Conservation (phyloP, 495 filamentous ascomycete species). For the Penicillium parvum region DNA sequence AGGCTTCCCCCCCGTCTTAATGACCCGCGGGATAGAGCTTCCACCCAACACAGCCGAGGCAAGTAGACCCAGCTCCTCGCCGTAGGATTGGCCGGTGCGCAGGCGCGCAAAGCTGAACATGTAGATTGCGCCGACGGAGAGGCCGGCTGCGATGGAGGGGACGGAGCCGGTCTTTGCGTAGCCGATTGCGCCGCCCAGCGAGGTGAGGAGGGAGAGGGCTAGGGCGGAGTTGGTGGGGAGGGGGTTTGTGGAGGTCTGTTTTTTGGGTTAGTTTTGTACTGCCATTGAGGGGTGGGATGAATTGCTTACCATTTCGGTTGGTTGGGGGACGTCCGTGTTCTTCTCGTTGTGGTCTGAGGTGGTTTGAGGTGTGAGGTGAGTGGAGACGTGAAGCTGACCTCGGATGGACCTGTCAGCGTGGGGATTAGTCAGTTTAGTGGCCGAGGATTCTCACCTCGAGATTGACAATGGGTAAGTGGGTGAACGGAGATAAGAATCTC, state of each 20-base stretch:
- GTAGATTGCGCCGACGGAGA: conserved; percentile 66
- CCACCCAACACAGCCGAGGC: conserved; percentile 80
- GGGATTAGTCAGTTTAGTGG: neutral
- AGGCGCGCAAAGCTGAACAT: conserved; percentile 43
- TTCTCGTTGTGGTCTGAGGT: neutral
- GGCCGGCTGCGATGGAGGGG: conserved; percentile 78
- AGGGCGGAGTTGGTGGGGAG: conserved; percentile 51
- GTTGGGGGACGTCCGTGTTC: no score
- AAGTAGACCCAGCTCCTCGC: conserved; percentile 69
- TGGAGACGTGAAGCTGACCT: neutral
- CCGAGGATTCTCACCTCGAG: neutral
- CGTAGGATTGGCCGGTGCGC: conserved; percentile 56
- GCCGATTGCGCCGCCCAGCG: conserved; percentile 79
- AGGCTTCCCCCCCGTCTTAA: conserved; percentile 66
- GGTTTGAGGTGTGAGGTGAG: neutral
- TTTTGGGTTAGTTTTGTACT: conserved; percentile 6
- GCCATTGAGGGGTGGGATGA: neutral
- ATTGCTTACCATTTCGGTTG: conserved; percentile 16
- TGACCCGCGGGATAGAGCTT: conserved; percentile 75
- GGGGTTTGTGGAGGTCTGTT: neutral
- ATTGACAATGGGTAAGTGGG: neutral
- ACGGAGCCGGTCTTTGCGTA: conserved; percentile 78
- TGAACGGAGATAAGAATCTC: no score
- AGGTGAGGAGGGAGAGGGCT: conserved; percentile 75
- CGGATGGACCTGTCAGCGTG: neutral